Conservation (phyloP, 305 asterid species). For the Coffea humblotiana region DNA sequence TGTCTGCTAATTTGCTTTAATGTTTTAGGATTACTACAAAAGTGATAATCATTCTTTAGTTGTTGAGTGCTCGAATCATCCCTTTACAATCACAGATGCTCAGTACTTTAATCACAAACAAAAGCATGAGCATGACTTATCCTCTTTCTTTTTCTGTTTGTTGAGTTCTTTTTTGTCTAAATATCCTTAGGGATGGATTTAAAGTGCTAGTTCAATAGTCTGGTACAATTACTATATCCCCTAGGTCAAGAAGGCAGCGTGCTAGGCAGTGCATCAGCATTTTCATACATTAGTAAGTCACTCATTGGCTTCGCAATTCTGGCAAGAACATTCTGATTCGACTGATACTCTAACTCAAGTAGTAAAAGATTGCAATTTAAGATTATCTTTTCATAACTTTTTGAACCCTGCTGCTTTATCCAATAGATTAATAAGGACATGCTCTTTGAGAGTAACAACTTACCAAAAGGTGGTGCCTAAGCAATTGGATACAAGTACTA, state of each 20-base stretch:
- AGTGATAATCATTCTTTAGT: background rate
- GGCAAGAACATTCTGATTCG: background rate
- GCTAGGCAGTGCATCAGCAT: background rate
- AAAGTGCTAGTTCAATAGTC: background rate
- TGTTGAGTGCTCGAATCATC: background rate
- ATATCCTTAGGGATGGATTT: background rate
- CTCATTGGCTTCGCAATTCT: background rate
- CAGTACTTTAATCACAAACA: background rate
- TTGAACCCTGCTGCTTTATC: background rate
- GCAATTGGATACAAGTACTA: background rate
- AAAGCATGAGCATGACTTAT: background rate
- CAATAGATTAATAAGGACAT: background rate
- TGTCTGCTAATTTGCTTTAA: background rate
- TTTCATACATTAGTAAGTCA: background rate
- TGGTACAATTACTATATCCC: background rate
- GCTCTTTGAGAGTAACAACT: background rate
- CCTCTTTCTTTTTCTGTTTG: background rate
- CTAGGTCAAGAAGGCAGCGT: background rate
- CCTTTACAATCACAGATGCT: background rate
- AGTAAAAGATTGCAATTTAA: too few species aligned
- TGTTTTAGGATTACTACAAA: background rate
- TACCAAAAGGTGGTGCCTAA: background rate
- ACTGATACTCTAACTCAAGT: background rate
- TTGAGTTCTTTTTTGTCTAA: background rate
- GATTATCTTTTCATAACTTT: background rate